Evolutionary conservation across 139 green algal species (phyloP), one percentile per base, ranked within the genome.

Genomic region (Auxenochlorella pyrenoidosa): DNA sequence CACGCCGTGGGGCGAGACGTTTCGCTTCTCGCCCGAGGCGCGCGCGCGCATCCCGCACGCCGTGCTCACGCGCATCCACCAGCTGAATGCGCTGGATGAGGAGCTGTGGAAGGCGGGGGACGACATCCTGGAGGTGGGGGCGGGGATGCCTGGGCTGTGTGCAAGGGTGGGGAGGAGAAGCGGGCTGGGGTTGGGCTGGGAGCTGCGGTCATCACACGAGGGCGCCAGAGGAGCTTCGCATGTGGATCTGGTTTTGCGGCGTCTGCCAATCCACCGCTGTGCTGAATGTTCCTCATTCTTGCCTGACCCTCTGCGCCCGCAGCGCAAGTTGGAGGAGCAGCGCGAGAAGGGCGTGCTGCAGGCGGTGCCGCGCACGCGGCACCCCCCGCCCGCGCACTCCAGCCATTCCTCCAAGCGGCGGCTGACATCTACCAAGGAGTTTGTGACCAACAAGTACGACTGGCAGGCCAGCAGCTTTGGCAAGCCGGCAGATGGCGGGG

Each of bases 1-100:
- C 83, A 91, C 88, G 30, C 88, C 88, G 40, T 83, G 84, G 78
- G 72, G 68, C 10, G 68, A 91, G 51, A 85, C 84, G 1, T 91
- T 91, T 34, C 3, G 18, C 21, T 91, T 91, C 60, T 70, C 34
- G 32, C 41, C 47, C 16, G 54, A 79, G 32, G 26, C 63, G 16
- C 59, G 88, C 36, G 19, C 13, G 0, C 78, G 30, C 40, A 59
- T 91, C n/a, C 8, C 44, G 6, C 51, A 38, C 6, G 38, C 68
- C 4, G 24, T 88, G n/a, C 44, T 86, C 47, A 41, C 77, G 6
- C 75, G 89, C 58, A 92, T 92, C 28, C 68, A 71, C 79, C 44
- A 88, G 44, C 51, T 90, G 66, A 94, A 94, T 60, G 21, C 16
- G 0, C 32, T 86, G 82, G 91, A 94, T 51, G 40, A 72, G 5